Conservation (phyloP, 352 stramenopile species). For the Globisporangium spiculum region DNA sequence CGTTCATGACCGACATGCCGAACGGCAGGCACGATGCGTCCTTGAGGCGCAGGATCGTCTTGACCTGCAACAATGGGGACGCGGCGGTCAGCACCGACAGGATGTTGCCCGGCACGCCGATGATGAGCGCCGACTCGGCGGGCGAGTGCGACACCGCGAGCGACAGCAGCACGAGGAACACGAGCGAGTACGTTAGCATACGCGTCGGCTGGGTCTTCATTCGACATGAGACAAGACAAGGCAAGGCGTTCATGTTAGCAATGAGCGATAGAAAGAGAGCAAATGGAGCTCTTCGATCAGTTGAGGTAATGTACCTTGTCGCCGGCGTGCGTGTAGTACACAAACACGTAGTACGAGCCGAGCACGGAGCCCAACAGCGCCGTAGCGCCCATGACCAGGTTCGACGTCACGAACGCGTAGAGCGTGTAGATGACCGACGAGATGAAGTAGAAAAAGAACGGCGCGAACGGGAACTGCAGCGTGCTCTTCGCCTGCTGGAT, state of each 20-base stretch:
- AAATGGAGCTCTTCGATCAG: not conserved
- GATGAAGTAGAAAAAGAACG: constrained; percentile 85
- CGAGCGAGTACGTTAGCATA: constrained; percentile 44
- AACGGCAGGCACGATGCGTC: constrained; percentile 71
- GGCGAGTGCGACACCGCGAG: constrained; percentile 44
- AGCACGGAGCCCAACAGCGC: constrained; percentile 53
- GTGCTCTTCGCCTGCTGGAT: constrained; percentile 69
- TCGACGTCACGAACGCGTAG: constrained; percentile 63
- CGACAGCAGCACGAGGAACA: constrained; percentile 49
- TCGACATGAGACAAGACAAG: not conserved
- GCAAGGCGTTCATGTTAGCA: not conserved
- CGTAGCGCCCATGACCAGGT: constrained; percentile 56
- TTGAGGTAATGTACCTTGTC: constrained; percentile 26
- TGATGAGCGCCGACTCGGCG: constrained; percentile 58
- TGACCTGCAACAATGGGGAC: constrained; percentile 69
- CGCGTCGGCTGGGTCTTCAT: constrained; percentile 29
- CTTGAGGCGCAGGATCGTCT: constrained; percentile 51
- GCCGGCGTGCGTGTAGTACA: constrained; percentile 58
- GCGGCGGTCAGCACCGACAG: constrained; percentile 66
- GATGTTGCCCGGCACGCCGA: constrained; percentile 71
- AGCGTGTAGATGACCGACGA: constrained; percentile 82
- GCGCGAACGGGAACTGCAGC: constrained; percentile 73
- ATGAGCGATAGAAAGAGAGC: not conserved
- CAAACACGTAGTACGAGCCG: constrained; percentile 65
- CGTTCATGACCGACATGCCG: constrained; percentile 81